A percentile compares a stretch with the other conserved stretches of the same genome.
phyloP scores from a whole-genome alignment of 2,329 filamentous ascomycete genomes.

The Zalaria obscura region DNA sequence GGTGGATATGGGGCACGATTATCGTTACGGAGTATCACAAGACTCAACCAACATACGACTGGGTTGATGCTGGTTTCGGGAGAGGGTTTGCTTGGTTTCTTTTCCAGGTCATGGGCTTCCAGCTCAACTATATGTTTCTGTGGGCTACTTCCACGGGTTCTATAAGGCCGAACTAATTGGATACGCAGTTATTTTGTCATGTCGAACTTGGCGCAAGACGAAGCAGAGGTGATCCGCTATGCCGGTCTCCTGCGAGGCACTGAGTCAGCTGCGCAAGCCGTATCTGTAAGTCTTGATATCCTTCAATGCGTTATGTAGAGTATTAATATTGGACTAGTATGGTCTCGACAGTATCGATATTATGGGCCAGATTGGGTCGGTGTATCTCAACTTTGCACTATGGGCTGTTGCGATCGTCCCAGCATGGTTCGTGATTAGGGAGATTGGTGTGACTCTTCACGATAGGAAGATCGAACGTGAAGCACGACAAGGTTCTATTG shows the following conservation, averaged over 20 bases:
- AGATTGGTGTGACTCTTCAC: constrained; percentile 30
- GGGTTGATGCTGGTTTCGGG: constrained; percentile 49
- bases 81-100: constrained; percentile 53
- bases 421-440: constrained; percentile 50
- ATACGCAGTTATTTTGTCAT: constrained; percentile 54
- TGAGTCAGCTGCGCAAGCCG: constrained; percentile 58
- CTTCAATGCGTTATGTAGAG: not conserved
- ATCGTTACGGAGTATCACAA: constrained; percentile 46
- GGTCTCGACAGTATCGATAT: constrained; percentile 47
- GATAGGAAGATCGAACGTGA: constrained; percentile 1
- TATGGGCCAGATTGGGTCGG: constrained; percentile 50
- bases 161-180: not conserved
- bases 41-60: constrained; percentile 50
- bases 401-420: constrained; percentile 52
- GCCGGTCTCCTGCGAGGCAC: constrained; percentile 54
- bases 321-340: constrained; percentile 28
- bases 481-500: not conserved
- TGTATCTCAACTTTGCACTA: constrained; percentile 57
- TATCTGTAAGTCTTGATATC: constrained; percentile 34
- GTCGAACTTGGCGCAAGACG: constrained; percentile 45
- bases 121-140: constrained; percentile 61
- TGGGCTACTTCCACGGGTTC: constrained; percentile 19
- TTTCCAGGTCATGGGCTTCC: constrained; percentile 53
- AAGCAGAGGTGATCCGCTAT: constrained; percentile 53
- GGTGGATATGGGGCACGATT: constrained; percentile 60